Conservation (phyloP, 2,329 filamentous ascomycete species). For the Onygena corvina region DNA sequence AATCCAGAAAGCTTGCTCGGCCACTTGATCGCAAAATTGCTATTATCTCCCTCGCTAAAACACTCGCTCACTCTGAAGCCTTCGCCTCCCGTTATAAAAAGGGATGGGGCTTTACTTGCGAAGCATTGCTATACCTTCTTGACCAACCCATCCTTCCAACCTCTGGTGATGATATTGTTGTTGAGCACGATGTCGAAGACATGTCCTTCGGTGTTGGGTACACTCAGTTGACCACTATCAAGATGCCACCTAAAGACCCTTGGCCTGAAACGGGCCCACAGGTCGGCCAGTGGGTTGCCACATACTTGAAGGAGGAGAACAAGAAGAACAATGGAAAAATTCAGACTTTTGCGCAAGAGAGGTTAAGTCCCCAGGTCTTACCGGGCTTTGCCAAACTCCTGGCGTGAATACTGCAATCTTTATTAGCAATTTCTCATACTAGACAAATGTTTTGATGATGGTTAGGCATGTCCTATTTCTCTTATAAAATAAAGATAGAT, state of each 20-base stretch:
- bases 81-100: slow-evolving; percentile 75
- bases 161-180: slow-evolving; percentile 61
- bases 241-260: slow-evolving; percentile 59
- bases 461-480: background rate
- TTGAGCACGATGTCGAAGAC: slow-evolving; percentile 87
- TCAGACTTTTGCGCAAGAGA: slow-evolving; percentile 56
- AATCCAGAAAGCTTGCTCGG: slow-evolving; percentile 75
- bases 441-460: background rate
- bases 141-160: slow-evolving; percentile 72
- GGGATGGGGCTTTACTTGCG: slow-evolving; percentile 83
- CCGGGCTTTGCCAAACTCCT: slow-evolving; percentile 31
- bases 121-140: slow-evolving; percentile 76
- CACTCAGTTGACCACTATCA: slow-evolving; percentile 85
- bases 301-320: slow-evolving; percentile 68
- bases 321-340: slow-evolving; percentile 59
- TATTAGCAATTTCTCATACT: background rate
- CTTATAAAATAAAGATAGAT: background rate
- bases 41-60: slow-evolving; percentile 86
- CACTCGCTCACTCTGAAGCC: slow-evolving; percentile 69
- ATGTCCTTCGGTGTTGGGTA: slow-evolving; percentile 90
- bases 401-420: background rate
- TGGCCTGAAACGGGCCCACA: slow-evolving; percentile 76
- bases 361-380: slow-evolving; percentile 51
- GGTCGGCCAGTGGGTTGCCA: slow-evolving; percentile 67
- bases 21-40: slow-evolving; percentile 88